A percentile compares a stretch with the other conserved stretches of the same genome.
phyloP scores from a whole-genome alignment of 2,329 filamentous ascomycete genomes.

The Teratosphaeria nubilosa region DNA sequence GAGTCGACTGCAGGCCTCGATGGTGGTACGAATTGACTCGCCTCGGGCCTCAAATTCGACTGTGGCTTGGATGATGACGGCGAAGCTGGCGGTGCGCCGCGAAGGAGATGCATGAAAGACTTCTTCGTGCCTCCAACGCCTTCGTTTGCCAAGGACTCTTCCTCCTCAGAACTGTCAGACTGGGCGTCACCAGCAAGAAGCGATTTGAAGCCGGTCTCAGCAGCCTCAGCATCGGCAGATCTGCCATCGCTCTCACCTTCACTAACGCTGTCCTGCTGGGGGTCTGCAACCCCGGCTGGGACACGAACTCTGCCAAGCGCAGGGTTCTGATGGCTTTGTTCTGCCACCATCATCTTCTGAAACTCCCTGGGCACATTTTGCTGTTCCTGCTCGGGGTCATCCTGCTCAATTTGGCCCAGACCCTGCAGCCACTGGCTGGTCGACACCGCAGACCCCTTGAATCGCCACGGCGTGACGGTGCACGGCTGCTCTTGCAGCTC shows the following conservation, averaged over 20 bases:
- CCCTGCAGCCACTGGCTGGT: conserved; percentile 17
- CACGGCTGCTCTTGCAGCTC: not conserved
- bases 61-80: not conserved
- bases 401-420: conserved; percentile 12
- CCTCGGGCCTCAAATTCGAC: not conserved
- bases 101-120: not conserved
- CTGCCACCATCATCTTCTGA: conserved; percentile 7
- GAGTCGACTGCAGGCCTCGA: not conserved
- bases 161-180: conserved; percentile 1
- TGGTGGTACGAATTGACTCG: not conserved
- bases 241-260: conserved; percentile 3
- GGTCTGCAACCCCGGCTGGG: conserved; percentile 7
- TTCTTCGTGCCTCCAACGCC: not conserved
- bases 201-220: not conserved
- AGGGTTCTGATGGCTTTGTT: conserved; percentile 7
- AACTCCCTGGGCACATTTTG: conserved; percentile 15
- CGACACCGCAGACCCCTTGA: conserved; percentile 4
- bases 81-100: not conserved
- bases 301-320: conserved; percentile 7
- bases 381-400: conserved; percentile 5
- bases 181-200: conserved; percentile 1
- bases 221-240: not conserved
- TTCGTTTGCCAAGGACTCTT: not conserved
- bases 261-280: conserved; percentile 3
- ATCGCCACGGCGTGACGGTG: conserved; percentile 7